Percentiles rank a stretch among this genome's conserved stretches.
phyloP scores from a whole-genome alignment of 805 yeast genomes.

The Grigorovia transvaalensis region DNA sequence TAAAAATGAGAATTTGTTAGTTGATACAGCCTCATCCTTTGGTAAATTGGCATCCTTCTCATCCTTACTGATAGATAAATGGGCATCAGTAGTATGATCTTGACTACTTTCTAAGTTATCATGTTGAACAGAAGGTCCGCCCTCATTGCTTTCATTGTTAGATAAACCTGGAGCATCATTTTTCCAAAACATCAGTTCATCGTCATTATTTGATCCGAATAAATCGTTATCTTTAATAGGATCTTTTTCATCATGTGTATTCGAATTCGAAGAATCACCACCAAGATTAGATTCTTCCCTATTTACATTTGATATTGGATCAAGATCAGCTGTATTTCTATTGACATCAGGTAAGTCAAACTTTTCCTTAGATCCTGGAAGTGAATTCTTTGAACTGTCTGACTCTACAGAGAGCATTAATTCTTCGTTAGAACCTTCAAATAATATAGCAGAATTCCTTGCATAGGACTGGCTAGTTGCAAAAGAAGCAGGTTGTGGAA shows the following conservation, averaged over 20 bases:
- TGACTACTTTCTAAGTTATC: not conserved
- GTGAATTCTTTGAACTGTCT: not conserved
- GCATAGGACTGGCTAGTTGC: not conserved
- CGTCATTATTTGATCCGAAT: not conserved
- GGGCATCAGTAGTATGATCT: not conserved
- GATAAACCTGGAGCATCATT: not conserved
- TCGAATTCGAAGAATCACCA: not conserved
- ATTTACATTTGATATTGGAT: too few relatives aligned
- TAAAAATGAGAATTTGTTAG: constrained; percentile 29
- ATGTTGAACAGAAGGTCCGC: not conserved
- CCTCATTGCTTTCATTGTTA: not conserved
- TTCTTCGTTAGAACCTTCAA: not conserved
- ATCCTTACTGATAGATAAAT: not conserved
- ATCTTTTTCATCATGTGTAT: not conserved
- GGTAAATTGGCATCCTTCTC: not conserved
- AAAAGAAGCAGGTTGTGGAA: not conserved
- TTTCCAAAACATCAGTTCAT: constrained; percentile 14
- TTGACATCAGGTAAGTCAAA: not conserved
- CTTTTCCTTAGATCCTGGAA: not conserved
- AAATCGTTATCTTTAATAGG: not conserved
- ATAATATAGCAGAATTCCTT: not conserved
- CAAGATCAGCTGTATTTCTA: too few relatives aligned
- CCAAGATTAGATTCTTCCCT: not conserved
- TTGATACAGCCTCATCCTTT: not conserved
- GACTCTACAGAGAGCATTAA: not conserved